Conservation (phyloP, 805 yeast species). For the Candida multigemmis region DNA sequence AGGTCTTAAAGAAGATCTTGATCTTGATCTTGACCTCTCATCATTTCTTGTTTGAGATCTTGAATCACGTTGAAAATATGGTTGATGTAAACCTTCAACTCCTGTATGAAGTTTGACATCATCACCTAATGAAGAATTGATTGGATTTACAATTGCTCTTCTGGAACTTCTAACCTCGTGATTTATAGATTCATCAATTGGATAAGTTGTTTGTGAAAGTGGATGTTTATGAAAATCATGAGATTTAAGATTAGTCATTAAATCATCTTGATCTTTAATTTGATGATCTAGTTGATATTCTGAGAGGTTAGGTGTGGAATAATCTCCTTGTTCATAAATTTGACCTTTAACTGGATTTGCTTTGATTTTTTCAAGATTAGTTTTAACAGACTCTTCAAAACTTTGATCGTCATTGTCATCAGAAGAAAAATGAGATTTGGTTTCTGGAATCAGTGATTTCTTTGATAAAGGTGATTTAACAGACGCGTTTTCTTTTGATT, state of each 20-base stretch:
- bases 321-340: conserved; percentile 6
- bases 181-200: background rate
- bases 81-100: conserved; percentile 20
- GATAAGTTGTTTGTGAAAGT: background rate
- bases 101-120: conserved; percentile 3
- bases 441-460: too few species aligned
- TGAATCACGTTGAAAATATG: conserved; percentile 22
- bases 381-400: background rate
- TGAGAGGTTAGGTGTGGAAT: conserved; percentile 35
- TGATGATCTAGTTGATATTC: conserved; percentile 35
- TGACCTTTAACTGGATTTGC: conserved; percentile 1
- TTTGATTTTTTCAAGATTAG: background rate
- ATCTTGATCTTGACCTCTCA: conserved; percentile 10
- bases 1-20: conserved; percentile 30
- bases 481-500: conserved; percentile 2
- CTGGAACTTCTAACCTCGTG: conserved; percentile 1
- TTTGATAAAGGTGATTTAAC: background rate
- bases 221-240: conserved; percentile 17
- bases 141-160: conserved; percentile 2
- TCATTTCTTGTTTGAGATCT: conserved; percentile 16
- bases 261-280: conserved; percentile 25
- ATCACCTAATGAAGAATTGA: conserved; percentile 4
- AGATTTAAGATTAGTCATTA: conserved; percentile 25
- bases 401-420: background rate
- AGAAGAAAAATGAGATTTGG: conserved; percentile 2